Base-by-base conservation (phyloP, 1,139 yeast species). In the Debaryomyces coudertii region DNA sequence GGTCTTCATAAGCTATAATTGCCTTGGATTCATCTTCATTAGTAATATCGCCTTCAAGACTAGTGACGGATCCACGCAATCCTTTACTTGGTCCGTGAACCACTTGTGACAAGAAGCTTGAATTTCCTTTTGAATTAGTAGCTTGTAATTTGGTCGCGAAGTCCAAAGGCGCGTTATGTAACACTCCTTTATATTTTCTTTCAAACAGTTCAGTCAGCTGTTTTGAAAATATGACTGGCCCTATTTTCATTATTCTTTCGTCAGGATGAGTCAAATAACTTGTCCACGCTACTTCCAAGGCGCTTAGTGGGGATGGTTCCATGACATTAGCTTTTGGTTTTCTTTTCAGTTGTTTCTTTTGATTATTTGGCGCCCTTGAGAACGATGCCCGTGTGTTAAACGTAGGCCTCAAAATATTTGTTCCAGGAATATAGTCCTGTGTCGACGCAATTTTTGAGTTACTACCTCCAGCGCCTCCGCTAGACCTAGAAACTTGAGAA, bases 221-320 rank as follows among this genome's bases (percentile, higher is more conserved):
- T 45, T 60, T 65, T 27, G 61, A 63, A 2, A 65, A 73, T 43
- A 69, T 64, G 0, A 73, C 79, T 12, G 75, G 73, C 0, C 95
- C 97, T 15, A 80, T 76, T 51, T 81, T 81, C 43, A 90, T 54
- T 1, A 90, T 77, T 46, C 95, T 74, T 63, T 92, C 98, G 43
- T 86, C 85, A 2, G 79, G 70, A 55, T 80, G 82, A 11, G 68
- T 69, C 49, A 90, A 69, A 53, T 77, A 79, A 37, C 72, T 67
- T 9, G 80, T 74, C 90, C 93, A 90, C 25, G 87, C 86, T 20
- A 80, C 67, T 56, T 90, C 96, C 2, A 84, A 60, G 14, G 80
- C 70, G 0, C 83, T 73, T 60, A 80, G 65, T 2, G 88, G 83
- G 1, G 83, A 73, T 2, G 79, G 73, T n/a, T 78, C 80, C 58